Conservation (phyloP, 805 yeast genomes). For the Barnettozyma populi region DNA sequence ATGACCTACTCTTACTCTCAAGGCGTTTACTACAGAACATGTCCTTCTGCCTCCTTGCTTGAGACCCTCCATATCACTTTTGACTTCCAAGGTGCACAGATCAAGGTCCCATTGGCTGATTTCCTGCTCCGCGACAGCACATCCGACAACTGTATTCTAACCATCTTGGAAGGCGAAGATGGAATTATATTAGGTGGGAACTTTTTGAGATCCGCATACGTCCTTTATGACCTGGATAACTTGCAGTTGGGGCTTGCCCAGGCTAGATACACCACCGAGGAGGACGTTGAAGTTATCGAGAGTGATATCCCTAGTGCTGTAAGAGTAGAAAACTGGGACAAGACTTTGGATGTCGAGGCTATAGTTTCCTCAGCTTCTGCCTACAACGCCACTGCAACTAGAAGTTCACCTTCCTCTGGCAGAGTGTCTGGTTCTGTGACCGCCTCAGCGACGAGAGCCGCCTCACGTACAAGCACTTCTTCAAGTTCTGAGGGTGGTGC, state of each 20-base stretch:
- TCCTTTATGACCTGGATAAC: conserved; percentile 49
- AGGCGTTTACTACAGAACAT: conserved; percentile 44
- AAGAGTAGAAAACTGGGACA: neutral
- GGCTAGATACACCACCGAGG: conserved; percentile 31
- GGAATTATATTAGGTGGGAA: conserved; percentile 46
- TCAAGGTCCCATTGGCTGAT: conserved; percentile 42
- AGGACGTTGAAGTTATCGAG: conserved; percentile 41
- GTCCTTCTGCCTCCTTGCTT: conserved; percentile 27
- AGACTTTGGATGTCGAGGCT: conserved; percentile 7
- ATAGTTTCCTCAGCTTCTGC: neutral
- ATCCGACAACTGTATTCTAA: conserved; percentile 38
- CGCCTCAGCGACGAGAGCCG: neutral
- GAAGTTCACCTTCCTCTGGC: neutral
- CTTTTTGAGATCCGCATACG: conserved; percentile 46
- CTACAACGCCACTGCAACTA: neutral
- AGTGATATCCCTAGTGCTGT: conserved; percentile 45
- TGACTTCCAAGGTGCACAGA: conserved; percentile 50
- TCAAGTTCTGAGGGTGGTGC: neutral
- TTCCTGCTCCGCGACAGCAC: conserved; percentile 25
- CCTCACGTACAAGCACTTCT: neutral
- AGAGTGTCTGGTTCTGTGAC: neutral
- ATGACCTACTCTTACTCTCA: conserved; percentile 36
- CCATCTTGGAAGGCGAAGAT: conserved; percentile 46
- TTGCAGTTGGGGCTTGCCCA: conserved; percentile 42
- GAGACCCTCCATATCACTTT: conserved; percentile 20